Evolutionary conservation across 495 filamentous ascomycete genomes (phyloP), one percentile per base, ranked within the genome.

Genomic region (Neurospora discreta): DNA sequence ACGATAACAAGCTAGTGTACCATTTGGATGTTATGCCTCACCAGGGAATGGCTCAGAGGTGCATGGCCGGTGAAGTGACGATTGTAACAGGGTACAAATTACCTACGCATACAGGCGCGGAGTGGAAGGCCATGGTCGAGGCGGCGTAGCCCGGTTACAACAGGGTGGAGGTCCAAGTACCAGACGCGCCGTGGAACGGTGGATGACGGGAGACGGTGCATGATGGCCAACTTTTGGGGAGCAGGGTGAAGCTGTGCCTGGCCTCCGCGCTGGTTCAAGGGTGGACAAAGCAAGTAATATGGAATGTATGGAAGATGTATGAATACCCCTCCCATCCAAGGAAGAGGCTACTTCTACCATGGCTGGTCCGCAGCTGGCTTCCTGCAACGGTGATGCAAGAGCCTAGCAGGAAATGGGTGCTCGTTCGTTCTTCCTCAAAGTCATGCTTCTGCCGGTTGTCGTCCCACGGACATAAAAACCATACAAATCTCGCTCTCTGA

Each of bases 161-260:
- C 11, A n/a, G n/a, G 87, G 6, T 76, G 80, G 52, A 79, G 85
- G 7, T 84, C 87, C 1, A 82, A 82, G 72, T 82, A 89, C 81
- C 85, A 86, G 79, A 81, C 88, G 33, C 85, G 84, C 73, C 87
- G 89, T 71, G 88, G 87, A 20, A 82, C 82, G 30, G 79, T 74
- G 8, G 88, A 90, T 70, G 75, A n/a, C n/a, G n/a, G n/a, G n/a
- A 78, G 33, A 80, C 84, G 11, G 77, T 89, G 10, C 75, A 79
- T 30, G 83, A 83, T n/a, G 33, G 33, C 33, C 33, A 36, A 36
- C 0, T 36, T 5, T 0, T 36, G 33, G 3, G n/a, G n/a, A n/a
- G n/a, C n/a, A n/a, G n/a, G n/a, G n/a, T n/a, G n/a, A n/a, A n/a
- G n/a, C n/a, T n/a, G n/a, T n/a, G n/a, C n/a, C n/a, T n/a, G n/a